These are phyloP conservation scores for Strobilomyces echinocephalus DNA, from an alignment of 768 basidiomycete genomes.

Conservation along the genomic window DNA sequence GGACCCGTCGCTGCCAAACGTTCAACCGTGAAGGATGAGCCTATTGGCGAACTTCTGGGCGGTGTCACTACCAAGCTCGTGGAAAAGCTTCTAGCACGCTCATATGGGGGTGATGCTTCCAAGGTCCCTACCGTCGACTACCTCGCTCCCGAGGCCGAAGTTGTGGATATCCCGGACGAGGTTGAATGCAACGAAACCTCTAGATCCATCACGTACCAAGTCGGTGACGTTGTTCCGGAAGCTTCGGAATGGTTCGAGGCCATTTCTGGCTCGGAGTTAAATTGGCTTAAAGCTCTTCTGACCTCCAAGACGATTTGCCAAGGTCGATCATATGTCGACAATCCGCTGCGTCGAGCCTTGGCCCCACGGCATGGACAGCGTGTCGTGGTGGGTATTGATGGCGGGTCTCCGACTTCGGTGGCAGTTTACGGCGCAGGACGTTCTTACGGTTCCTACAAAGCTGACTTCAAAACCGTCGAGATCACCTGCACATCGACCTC, in stretches of 20 bases:
- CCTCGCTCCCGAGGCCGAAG: conserved; percentile 53
- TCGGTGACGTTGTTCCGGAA: conserved; percentile 55
- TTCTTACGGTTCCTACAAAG: conserved; percentile 68
- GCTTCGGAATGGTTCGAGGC: conserved; percentile 74
- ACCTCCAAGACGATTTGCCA: conserved; percentile 82
- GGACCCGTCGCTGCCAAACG: conserved; percentile 94
- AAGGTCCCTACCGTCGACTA: conserved; percentile 82
- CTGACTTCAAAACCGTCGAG: conserved; percentile 79
- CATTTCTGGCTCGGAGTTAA: conserved; percentile 75
- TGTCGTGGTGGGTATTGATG: conserved; percentile 53
- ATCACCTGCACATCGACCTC: conserved; percentile 53
- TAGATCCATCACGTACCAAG: conserved; percentile 44
- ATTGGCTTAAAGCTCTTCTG: conserved; percentile 84
- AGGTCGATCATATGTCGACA: conserved; percentile 79
- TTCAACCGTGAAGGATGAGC: conserved; percentile 84
- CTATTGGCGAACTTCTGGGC: conserved; percentile 87
- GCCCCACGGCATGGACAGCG: conserved; percentile 77
- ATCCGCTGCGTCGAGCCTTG: conserved; percentile 84
- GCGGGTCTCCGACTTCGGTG: conserved; percentile 51
- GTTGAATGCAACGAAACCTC: conserved; percentile 41
- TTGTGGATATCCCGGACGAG: conserved; percentile 35
- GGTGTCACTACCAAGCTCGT: conserved; percentile 79
- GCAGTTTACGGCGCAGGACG: conserved; percentile 74
- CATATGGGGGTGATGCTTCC: conserved; percentile 70
- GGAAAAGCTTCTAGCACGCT: conserved; percentile 69